Conservation (phyloP, 169 alveolate species). For the Eimeria tenella region DNA sequence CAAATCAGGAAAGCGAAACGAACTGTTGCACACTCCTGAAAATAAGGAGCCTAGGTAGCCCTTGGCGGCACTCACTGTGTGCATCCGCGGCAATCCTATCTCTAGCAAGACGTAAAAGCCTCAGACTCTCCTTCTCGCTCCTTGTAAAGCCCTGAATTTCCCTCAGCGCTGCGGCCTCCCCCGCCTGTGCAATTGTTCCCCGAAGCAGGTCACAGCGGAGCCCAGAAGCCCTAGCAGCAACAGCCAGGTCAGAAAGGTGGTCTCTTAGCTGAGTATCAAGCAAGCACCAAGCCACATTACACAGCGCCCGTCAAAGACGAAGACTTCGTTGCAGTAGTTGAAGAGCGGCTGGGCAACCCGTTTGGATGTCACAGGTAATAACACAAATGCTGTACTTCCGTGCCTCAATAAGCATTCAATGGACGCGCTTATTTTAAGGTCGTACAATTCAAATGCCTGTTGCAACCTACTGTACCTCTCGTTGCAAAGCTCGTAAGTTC, state of each 20-base stretch:
- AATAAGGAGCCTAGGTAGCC: background rate
- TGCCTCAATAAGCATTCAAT: background rate
- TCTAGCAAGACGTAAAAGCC: conserved; percentile 83
- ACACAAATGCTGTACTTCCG: background rate
- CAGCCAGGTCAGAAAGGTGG: conserved; percentile 76
- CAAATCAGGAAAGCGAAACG: background rate
- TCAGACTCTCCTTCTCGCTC: conserved; percentile 84
- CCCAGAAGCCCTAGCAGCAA: conserved; percentile 77
- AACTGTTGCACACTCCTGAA: too few species aligned
- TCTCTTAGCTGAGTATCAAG: conserved; percentile 76
- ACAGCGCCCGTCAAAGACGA: too few species aligned
- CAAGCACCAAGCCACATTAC: background rate
- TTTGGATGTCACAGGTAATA: too few species aligned
- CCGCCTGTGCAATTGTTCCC: conserved; percentile 78
- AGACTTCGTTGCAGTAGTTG: too few species aligned
- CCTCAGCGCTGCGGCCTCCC: conserved; percentile 73
- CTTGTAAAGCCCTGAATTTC: conserved; percentile 78
- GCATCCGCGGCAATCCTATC: conserved; percentile 86
- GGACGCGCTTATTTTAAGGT: background rate
- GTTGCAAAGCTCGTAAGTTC: conserved; percentile 84
- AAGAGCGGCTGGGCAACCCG: background rate
- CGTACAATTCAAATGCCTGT: too few species aligned
- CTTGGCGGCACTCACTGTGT: conserved; percentile 69
- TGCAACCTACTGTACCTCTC: conserved; percentile 80
- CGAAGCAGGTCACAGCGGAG: conserved; percentile 76